These are phyloP conservation scores for Gossypium trilobum DNA, from an alignment of 441 rosid genomes.

Conservation along the genomic window DNA sequence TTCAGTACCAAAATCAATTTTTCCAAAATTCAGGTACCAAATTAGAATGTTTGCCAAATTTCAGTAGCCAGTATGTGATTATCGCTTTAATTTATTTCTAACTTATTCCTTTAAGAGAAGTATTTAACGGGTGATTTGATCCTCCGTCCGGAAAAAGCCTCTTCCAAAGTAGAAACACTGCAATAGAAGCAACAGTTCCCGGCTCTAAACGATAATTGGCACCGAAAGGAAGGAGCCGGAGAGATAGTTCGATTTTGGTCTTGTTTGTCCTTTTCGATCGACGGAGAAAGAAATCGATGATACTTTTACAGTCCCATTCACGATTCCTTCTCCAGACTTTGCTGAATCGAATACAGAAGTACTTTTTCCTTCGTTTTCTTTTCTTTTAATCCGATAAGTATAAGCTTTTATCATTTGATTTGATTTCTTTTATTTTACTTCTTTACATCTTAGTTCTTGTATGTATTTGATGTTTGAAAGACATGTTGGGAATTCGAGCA, in stretches of 20 bases:
- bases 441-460: background rate
- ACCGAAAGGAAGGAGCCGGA: background rate
- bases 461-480: background rate
- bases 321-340: constrained; percentile 83
- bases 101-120: background rate
- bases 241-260: background rate
- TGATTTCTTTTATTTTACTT: background rate
- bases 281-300: constrained; percentile 40
- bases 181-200: background rate
- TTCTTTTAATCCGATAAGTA: background rate
- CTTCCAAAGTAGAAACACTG: background rate
- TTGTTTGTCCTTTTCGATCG: background rate
- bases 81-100: too few relatives aligned
- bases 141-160: background rate
- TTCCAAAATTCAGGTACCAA: too few relatives aligned
- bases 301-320: constrained; percentile 79
- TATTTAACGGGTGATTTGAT: background rate
- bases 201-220: background rate
- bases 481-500: background rate
- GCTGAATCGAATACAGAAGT: constrained; percentile 66
- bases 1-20: too few relatives aligned
- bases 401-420: background rate
- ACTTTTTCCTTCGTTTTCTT: constrained; percentile 8
- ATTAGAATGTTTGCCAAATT: too few relatives aligned
- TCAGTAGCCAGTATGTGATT: too few relatives aligned